Base-by-base conservation (phyloP, 1,284 basidiomycete genomes). In the Cryptococcus hybrid region DNA sequence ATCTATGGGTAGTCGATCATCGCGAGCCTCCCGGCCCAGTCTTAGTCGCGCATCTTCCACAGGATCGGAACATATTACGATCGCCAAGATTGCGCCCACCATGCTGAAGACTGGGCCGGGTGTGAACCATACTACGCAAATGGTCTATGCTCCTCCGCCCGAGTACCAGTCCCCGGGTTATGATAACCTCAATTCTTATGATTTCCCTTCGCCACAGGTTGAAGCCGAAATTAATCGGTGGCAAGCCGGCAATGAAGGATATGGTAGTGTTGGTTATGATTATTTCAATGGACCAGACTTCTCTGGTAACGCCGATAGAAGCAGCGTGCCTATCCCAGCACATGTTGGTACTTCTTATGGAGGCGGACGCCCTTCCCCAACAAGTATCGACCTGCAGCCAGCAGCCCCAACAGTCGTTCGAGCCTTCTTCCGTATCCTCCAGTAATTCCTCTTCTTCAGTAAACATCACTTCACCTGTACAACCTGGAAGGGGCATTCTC, bases 31-130 rank as follows among this genome's bases (percentile, higher is more conserved):
- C 38, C 66, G 67, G 49, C 74, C 71, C 3, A 71, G 66, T 9
- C 37, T 74, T 30, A 68, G 61, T 18, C 65, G 71, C 13, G 61
- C 71, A 50, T 67, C 68, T 5, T 74, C 72, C 7, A 61, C 60
- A n/a, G 58, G 62, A 7, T 36, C 61, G 11, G 84, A 86, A 47
- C 84, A 87, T 57, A 82, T 91, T 61, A 95, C 92, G 5, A 99
- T 98, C 62, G 93, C 92, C 11, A 89, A 92, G 48, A 94, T n/a
- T 62, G 89, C 93, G 0, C 95, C 95, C 0, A 94, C 95, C 1
- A 84, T 90, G 47, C 83, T 99, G 66, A 99, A 98, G 81, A 91
- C 89, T 3, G 72, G 76, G 47, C 57, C 70, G 6, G 74, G 78
- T 60, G 15, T 24, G 7, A n/a, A n/a, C n/a, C n/a, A 78, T 8